Conservation (phyloP, 352 stramenopile species). For the Globisporangium radiosum region DNA sequence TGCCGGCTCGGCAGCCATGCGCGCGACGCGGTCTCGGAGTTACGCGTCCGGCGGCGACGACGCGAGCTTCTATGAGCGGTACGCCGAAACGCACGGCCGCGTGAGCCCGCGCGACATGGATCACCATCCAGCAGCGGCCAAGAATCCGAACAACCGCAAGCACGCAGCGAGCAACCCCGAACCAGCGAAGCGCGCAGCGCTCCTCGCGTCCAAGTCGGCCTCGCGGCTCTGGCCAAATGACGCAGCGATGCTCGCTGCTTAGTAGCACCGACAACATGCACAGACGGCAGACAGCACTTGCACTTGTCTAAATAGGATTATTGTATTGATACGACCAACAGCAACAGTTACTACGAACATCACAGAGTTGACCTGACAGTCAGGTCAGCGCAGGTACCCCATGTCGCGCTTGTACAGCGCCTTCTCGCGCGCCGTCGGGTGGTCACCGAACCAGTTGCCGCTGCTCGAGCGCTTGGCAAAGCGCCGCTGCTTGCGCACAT, state of each 20-base stretch:
- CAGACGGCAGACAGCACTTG: no score
- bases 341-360: no score
- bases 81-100: no score
- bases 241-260: constrained; percentile 7
- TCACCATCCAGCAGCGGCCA: no score
- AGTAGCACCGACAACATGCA: no score
- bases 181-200: background rate
- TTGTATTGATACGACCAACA: no score
- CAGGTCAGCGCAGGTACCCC: constrained; percentile 51
- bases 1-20: constrained; percentile 10
- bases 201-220: background rate
- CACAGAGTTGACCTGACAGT: no score
- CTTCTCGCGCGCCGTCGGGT: constrained; percentile 66
- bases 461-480: constrained; percentile 78
- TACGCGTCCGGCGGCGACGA: background rate
- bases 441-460: constrained; percentile 81
- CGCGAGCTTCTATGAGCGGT: no score
- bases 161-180: constrained; percentile 11
- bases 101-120: no score
- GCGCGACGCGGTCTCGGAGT: constrained; percentile 6
- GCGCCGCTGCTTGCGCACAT: constrained; percentile 69
- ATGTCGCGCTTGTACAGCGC: constrained; percentile 81
- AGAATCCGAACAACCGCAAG: background rate
- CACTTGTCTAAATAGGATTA: no score
- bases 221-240: constrained; percentile 13